These are phyloP conservation scores for Starmerella vaccinii DNA, from an alignment of 805 yeast species.

Conservation along the genomic window DNA sequence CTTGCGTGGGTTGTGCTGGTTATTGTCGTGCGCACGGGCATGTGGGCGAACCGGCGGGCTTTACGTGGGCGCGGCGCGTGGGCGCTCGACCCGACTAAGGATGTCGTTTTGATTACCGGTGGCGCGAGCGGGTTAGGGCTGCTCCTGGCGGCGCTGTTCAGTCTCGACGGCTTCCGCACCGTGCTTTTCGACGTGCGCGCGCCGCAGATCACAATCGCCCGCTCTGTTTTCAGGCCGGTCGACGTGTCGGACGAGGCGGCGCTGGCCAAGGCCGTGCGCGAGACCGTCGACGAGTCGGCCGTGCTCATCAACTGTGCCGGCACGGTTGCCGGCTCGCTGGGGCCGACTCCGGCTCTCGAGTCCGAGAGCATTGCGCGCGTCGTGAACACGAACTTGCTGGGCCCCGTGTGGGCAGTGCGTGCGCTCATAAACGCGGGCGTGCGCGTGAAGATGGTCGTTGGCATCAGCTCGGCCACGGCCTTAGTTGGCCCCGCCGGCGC, in stretches of 20 bases:
- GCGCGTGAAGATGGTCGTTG: constrained; percentile 48
- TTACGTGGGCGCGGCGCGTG: neutral
- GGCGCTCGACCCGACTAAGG: constrained; percentile 6
- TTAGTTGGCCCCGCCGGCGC: constrained; percentile 62
- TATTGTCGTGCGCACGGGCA: too few relatives aligned
- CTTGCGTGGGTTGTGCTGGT: too few relatives aligned
- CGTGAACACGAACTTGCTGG: constrained; percentile 50
- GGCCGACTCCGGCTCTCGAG: constrained; percentile 25
- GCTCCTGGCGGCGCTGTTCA: constrained; percentile 20
- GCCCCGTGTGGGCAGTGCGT: constrained; percentile 55
- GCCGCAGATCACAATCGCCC: constrained; percentile 16
- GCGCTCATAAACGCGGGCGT: constrained; percentile 20
- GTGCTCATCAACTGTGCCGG: constrained; percentile 84
- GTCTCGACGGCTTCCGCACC: constrained; percentile 17
- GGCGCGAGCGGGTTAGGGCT: constrained; percentile 26
- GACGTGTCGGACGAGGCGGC: constrained; percentile 28
- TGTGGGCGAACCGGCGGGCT: constrained; percentile 1
- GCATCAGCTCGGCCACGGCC: constrained; percentile 67
- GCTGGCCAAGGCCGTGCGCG: constrained; percentile 61
- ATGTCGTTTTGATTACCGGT: constrained; percentile 24
- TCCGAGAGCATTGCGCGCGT: constrained; percentile 41
- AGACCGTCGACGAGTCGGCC: constrained; percentile 72
- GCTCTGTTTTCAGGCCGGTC: constrained; percentile 2
- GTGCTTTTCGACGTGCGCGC: constrained; percentile 18
- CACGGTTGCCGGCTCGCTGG: constrained; percentile 56